Base-by-base conservation (phyloP, 108 stramenopile species). In the Epithemia pelagica region DNA sequence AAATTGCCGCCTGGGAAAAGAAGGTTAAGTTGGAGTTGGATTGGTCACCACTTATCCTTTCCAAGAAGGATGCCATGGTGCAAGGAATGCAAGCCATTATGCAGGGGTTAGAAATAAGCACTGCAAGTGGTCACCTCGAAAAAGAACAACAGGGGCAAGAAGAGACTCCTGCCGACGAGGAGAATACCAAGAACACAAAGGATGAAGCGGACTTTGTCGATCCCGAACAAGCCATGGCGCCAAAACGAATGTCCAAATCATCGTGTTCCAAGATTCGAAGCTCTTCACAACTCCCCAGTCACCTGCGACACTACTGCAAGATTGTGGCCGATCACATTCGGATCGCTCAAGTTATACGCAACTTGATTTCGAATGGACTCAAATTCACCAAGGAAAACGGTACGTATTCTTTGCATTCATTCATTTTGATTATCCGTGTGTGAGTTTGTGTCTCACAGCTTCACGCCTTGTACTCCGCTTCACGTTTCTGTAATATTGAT, bases 301-400 rank as follows among this genome's bases (percentile, higher is more conserved):
- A 46, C 15, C 15, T 46, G 37, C 5, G 37, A 46, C 5, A 46
- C 5, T 15, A 46, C 15, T 46, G 37, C 37, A 46, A 46, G 15
- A 15, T 70, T 22, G 59, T 73, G 8, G 76, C 71, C 28, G 76
- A 77, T 59, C 32, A 21, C 23, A 30, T 72, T 1, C 60, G 62
- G 18, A 51, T 77, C 19, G 21, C 37, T 3, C 76, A 77, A 62
- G 72, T 73, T 26, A 28, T 77, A 21, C 67, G 72, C 29, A 77
- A 77, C 52, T 54, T 77, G 32, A 29, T 77, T 2, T 77, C 76
- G 15, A 77, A 77, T 27, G 71, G 71, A 2, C 26, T 77, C 54
- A 77, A 77, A 61, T 77, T 77, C 30, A 67, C 70, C 19, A 23
- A 54, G 10, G 58, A 68, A 27, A 33, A 57, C 22, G 71, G 71